Evolutionary conservation across 352 stramenopile species (phyloP), one percentile per base, ranked within the genome.

Genomic region (Phytophthora podocarpi): DNA sequence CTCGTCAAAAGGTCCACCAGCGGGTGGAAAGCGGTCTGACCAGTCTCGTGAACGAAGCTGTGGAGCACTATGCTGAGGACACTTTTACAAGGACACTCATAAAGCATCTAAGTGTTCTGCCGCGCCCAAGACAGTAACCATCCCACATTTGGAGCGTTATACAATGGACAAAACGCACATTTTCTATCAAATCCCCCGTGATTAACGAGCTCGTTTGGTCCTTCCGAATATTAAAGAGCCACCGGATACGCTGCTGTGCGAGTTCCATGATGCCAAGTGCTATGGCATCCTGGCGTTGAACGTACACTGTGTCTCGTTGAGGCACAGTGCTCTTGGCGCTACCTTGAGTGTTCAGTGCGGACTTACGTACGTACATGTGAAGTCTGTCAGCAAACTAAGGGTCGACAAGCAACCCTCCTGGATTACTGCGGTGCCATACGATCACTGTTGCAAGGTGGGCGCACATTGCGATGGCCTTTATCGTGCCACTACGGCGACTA

Each of bases 391-490:
- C 16, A 46, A 32, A 64, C 39, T 18, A 46, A 46, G 20, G 10
- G 20, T 9, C 9, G 23, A 46, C 11, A 12, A 8, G 8, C 15
- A 37, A 59, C 3, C 21, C 28, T 9, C 30, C 41, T 16, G 42
- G 49, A 36, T 18, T 56, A 10, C 20, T 67, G n/a, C n/a, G 36
- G 3, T 30, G 16, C 1, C 41, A 60, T 24, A 1, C n/a, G 5
- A 56, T 34, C 42, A n/a, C 48, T 4, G 24, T 23, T 10, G 39
- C 18, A 7, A 34, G 59, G 20, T 61, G 49, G 49, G 21, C 31
- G 16, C 47, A 60, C n/a, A 13, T 67, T 10, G 34, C 30, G 1
- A 49, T 61, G 49, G 59, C 52, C 34, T 67, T 67, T 16, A 57
- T 61, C 18, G 42, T 64, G 0, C 21, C 24, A 15, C 21, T 58